Evolutionary conservation across 805 yeast genomes (phyloP), one percentile per base, ranked within the genome.

Genomic region (Teunomyces gatunensis): DNA sequence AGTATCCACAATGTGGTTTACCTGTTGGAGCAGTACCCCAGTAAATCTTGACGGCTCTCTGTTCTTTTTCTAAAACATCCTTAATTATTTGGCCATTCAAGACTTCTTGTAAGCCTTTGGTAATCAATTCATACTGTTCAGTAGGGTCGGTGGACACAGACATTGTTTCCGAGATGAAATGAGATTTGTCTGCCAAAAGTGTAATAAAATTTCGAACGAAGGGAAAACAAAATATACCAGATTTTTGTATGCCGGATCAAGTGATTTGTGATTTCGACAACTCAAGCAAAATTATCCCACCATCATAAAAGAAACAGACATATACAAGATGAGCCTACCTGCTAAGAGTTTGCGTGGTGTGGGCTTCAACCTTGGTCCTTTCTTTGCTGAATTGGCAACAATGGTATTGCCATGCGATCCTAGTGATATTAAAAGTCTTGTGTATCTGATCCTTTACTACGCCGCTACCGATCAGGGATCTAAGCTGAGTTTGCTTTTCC

Each of bases 1-100:
- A 89, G 78, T 94, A 94, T 45, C 98, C 99, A 74, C 97, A 91
- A 72, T 94, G 99, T 39, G 98, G 97, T 70, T 82, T 88, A 45
- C 99, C 99, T 4, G 99, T 94, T 51, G 99, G 98, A 6, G 99
- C 99, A 17, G 98, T 91, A 56, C 99, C 99, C 98, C 97, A 94
- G 81, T 94, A 94, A 61, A 94, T 71, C 61, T 83, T 87, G 56
- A 95, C 69, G 11, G 94, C 88, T 59, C 96, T 83, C 59, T 89
- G 81, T 61, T 89, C 86, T 47, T 79, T 84, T 63, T 87, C 94
- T 51, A 91, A 74, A 29, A 89, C 82, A 62, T 89, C 80, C 63
- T 87, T 87, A 69, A 92, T 88, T 68, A 90, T 89, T 67, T 87
- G 91, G 34, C 82, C 85, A 66, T 92, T 89, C 50, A 94, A 79